Base-by-base conservation (phyloP, 192 early-diverging fungal species). In the Rhizoclosmatium sp. region DNA sequence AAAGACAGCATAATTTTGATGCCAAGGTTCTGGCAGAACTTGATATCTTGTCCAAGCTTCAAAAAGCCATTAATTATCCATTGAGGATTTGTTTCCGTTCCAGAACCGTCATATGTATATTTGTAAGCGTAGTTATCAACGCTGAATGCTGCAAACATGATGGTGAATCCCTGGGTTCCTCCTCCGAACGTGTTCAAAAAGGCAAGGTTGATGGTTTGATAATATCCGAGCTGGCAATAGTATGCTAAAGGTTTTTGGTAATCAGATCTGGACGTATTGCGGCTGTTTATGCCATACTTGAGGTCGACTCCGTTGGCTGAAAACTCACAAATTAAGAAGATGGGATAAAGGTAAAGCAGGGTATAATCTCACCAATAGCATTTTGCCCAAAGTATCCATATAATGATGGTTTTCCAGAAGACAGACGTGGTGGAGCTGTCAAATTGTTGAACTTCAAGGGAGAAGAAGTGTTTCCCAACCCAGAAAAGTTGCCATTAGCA, bases 1-100 rank as follows among this genome's bases (percentile, higher is more conserved):
- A 71, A 12, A 5, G 69, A 71, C 10, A 71, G 19, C 10, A 71
- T 39, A 56, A 71, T 56, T 41, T 71, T 71, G 14, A 71, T 39
- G 12, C 51, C 51, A 10, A 54, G 42, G 49, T 4, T 31, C 54
- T 71, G 69, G 41, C 69, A 71, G 12, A n/a, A 14, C 5, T n/a
- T n/a, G 47, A 71, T 59, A 31, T 71, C 69, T 19, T 4, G 41
- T 7, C 69, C 69, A 10, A 71, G 12, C 16, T 39, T 14, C 12
- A 49, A n/a, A 47, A 47, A 69, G 39, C 40, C 40, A 31, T 31
- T 31, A 31, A 31, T 31, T 31, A 31, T 31, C 31, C 31, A 21
- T 47, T 12, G 44, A 19, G 12, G 14, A 40, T 69, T 69, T 40
- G 16, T 69, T 47, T 69, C 68, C 46, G 16, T 48, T 41, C 68